phyloP scores from a whole-genome alignment of 202 grass and related monocot genomes.

The Digitaria exilis region DNA sequence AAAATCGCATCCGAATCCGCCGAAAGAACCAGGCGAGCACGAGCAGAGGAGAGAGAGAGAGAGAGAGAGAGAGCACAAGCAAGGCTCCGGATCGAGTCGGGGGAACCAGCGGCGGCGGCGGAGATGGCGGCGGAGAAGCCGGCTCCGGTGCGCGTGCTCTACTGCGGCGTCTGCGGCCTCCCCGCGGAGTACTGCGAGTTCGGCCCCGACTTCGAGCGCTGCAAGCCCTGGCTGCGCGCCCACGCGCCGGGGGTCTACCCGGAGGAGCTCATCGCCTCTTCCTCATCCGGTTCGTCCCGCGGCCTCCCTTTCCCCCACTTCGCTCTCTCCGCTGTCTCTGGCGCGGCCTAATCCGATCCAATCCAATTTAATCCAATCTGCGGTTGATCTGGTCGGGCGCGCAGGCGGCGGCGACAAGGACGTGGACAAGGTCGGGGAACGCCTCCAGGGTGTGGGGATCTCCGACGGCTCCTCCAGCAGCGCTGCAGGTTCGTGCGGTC shows the following conservation, averaged over 20 bases:
- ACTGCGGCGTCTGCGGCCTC: constrained; percentile 87
- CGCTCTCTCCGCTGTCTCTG: background rate
- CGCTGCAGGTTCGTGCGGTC: constrained; percentile 43
- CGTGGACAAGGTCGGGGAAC: constrained; percentile 65
- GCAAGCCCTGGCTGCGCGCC: constrained; percentile 93
- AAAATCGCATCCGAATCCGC: constrained; percentile 29
- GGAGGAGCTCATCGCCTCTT: constrained; percentile 71
- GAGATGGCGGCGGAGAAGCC: constrained; percentile 78
- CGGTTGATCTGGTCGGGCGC: constrained; percentile 23
- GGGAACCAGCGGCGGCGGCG: background rate
- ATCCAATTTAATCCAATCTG: background rate
- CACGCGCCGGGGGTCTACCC: constrained; percentile 89
- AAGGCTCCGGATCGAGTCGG: constrained; percentile 9
- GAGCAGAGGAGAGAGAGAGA: background rate
- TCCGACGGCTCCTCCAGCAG: constrained; percentile 49
- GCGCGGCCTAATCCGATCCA: background rate
- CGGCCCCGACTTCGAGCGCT: constrained; percentile 94
- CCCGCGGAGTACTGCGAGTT: constrained; percentile 99
- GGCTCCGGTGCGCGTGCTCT: constrained; percentile 73
- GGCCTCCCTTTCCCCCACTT: background rate
- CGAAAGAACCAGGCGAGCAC: constrained; percentile 17
- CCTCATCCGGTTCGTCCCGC: constrained; percentile 33
- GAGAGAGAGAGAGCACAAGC: too few species aligned
- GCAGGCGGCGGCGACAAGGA: constrained; percentile 60
- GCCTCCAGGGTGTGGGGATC: constrained; percentile 73